A percentile compares a stretch with the other conserved stretches of the same genome.
Conservation (phyloP, 2,329 filamentous ascomycete species). For the Colletotrichum sp. region DNA sequence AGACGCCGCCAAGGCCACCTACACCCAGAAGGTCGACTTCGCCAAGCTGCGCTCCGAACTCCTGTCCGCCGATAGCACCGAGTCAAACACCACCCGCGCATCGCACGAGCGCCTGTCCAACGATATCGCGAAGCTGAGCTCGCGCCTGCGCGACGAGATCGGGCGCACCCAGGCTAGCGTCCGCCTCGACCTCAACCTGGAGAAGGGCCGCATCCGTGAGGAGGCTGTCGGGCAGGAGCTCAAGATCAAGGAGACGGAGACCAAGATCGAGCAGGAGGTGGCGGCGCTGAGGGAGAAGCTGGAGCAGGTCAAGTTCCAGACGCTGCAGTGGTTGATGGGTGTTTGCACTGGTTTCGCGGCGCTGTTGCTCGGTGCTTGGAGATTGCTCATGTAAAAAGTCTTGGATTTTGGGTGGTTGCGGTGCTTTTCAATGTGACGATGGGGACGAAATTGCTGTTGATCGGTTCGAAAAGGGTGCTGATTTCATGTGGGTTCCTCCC, state of each 20-base stretch:
- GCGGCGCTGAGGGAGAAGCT: slow-evolving; percentile 88
- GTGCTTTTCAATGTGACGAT: background rate
- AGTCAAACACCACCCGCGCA: slow-evolving; percentile 85
- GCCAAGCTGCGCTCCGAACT: slow-evolving; percentile 96
- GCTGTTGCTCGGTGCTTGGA: slow-evolving; percentile 72
- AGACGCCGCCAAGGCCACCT: slow-evolving; percentile 82
- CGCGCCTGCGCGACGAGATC: slow-evolving; percentile 89
- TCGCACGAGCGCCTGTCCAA: slow-evolving; percentile 93
- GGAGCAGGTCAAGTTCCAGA: slow-evolving; percentile 97
- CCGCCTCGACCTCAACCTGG: slow-evolving; percentile 89
- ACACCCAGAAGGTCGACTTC: slow-evolving; percentile 94
- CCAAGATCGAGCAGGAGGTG: slow-evolving; percentile 96
- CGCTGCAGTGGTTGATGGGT: slow-evolving; percentile 96
- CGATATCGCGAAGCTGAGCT: slow-evolving; percentile 93
- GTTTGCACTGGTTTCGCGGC: slow-evolving; percentile 74
- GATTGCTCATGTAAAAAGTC: slow-evolving; percentile 64
- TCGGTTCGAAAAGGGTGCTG: background rate
- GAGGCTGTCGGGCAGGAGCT: slow-evolving; percentile 96
- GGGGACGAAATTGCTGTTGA: background rate
- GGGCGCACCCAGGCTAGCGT: slow-evolving; percentile 93
- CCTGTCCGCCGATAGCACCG: slow-evolving; percentile 88
- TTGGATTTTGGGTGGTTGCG: background rate
- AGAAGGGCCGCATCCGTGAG: slow-evolving; percentile 95
- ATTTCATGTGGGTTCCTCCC: background rate
- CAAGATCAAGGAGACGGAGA: slow-evolving; percentile 98